phyloP scores from a whole-genome alignment of 1,284 basidiomycete genomes.

The Coniophora puteana region DNA sequence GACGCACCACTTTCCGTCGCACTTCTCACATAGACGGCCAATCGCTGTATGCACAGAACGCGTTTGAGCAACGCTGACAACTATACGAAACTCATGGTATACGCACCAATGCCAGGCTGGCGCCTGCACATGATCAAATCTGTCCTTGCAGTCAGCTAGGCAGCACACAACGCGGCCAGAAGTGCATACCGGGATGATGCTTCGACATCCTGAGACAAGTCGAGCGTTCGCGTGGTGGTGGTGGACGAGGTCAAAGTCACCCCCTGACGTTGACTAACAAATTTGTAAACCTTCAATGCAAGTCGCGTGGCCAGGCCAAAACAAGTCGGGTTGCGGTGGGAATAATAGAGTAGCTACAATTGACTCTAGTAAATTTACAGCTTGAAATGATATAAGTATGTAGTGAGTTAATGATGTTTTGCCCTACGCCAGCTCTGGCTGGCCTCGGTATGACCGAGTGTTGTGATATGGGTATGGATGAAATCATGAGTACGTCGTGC shows the following conservation, averaged over 20 bases:
- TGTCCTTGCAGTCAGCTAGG: conserved; percentile 22
- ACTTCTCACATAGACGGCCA: conserved; percentile 97
- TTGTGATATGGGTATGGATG: too few species aligned
- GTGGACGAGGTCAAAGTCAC: conserved; percentile 6
- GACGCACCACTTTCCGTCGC: conserved; percentile 96
- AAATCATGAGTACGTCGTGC: too few species aligned
- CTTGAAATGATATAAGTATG: too few species aligned
- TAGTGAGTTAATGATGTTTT: too few species aligned
- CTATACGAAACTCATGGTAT: background rate
- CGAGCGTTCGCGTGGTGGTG: too few species aligned
- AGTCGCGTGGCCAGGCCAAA: too few species aligned
- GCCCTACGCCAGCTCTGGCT: too few species aligned
- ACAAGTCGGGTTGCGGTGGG: too few species aligned
- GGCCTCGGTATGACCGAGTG: too few species aligned
- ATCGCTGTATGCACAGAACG: conserved; percentile 57
- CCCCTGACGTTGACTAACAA: background rate
- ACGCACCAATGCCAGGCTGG: conserved; percentile 90
- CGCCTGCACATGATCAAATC: conserved; percentile 97
- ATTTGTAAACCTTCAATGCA: too few species aligned
- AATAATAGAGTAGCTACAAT: too few species aligned
- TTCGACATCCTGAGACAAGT: conserved; percentile 87
- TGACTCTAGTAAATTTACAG: too few species aligned
- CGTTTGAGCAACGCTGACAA: conserved; percentile 6
- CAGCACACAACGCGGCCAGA: background rate
- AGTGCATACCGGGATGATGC: conserved; percentile 78